A percentile compares a stretch with the other conserved stretches of the same genome.
Conservation (phyloP, 805 yeast species). For the Candida pini region DNA sequence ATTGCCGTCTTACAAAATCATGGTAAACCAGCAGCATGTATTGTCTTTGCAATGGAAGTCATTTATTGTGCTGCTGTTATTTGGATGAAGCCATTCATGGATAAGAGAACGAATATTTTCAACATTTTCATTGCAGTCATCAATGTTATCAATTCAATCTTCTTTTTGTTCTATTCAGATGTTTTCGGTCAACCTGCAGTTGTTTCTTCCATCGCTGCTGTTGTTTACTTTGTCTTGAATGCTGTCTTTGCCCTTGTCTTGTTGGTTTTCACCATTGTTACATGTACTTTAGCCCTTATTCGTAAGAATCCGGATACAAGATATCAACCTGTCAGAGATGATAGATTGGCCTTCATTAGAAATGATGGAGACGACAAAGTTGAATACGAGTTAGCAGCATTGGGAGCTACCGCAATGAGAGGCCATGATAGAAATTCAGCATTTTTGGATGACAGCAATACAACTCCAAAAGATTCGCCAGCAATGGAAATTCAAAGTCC, state of each 20-base stretch:
- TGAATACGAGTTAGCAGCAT: constrained; percentile 63
- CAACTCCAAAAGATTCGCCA: constrained; percentile 7
- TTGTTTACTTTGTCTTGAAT: constrained; percentile 82
- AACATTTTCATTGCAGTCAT: constrained; percentile 81
- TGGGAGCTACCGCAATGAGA: constrained; percentile 65
- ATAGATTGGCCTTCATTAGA: constrained; percentile 91
- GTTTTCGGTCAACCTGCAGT: constrained; percentile 77
- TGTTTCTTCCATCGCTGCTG: constrained; percentile 89
- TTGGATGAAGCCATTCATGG: constrained; percentile 84
- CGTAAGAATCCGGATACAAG: constrained; percentile 92
- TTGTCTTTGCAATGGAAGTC: constrained; percentile 72
- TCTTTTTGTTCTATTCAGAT: constrained; percentile 85
- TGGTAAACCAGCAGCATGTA: constrained; percentile 79
- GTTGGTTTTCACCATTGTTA: constrained; percentile 78
- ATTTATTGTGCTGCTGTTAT: constrained; percentile 60
- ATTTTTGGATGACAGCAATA: constrained; percentile 33
- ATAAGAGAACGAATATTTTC: constrained; percentile 89
- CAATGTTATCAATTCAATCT: constrained; percentile 73
- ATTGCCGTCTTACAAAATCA: constrained; percentile 79
- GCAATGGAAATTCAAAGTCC: constrained; percentile 24
- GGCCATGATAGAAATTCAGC: constrained; percentile 43
- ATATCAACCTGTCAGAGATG: constrained; percentile 95
- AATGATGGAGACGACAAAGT: constrained; percentile 33
- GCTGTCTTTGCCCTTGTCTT: constrained; percentile 83
- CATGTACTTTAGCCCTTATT: constrained; percentile 77